Percentiles rank a stretch among this genome's conserved stretches.
These are phyloP conservation scores for Endocalyx cinctus DNA, from an alignment of 2,329 filamentous ascomycete species.

Conservation along the genomic window DNA sequence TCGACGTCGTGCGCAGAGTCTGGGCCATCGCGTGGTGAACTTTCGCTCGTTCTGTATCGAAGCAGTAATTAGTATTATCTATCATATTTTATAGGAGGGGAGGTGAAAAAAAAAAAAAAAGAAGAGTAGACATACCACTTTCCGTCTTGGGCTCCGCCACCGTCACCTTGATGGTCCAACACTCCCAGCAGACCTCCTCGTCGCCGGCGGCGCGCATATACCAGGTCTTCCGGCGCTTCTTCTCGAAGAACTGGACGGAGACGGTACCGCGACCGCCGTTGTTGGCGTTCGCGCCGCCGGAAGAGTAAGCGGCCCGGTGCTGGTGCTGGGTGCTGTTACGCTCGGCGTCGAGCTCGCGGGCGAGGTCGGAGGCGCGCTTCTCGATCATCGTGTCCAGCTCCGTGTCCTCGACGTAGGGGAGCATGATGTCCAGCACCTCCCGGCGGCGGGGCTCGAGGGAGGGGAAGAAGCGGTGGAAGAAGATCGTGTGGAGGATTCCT, in stretches of 20 bases:
- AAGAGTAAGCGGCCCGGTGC: background rate
- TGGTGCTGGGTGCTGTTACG: slow-evolving; percentile 25
- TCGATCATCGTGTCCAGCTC: slow-evolving; percentile 94
- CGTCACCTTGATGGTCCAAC: slow-evolving; percentile 91
- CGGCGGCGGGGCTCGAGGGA: slow-evolving; percentile 75
- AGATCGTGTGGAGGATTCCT: slow-evolving; percentile 95
- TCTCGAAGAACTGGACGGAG: slow-evolving; percentile 91
- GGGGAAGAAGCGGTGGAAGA: slow-evolving; percentile 97
- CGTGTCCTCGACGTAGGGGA: slow-evolving; percentile 84
- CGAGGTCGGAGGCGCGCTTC: slow-evolving; percentile 72
- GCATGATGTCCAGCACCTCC: slow-evolving; percentile 84
- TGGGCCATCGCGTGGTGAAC: slow-evolving; percentile 88
- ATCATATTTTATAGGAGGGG: too few relatives aligned
- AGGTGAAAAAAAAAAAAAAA: slow-evolving; percentile 2
- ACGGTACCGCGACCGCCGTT: slow-evolving; percentile 71
- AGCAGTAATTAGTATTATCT: slow-evolving; percentile 1
- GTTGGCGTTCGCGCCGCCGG: slow-evolving; percentile 4
- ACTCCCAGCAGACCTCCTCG: slow-evolving; percentile 95
- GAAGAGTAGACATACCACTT: slow-evolving; percentile 56
- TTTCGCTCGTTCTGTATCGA: slow-evolving; percentile 70
- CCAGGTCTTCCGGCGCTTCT: slow-evolving; percentile 76
- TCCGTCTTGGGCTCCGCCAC: slow-evolving; percentile 86
- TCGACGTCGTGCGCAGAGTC: slow-evolving; percentile 77
- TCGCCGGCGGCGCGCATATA: slow-evolving; percentile 65
- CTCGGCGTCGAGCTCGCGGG: slow-evolving; percentile 68